Conservation (phyloP, 352 stramenopile species). For the Pythium pyrilobum region DNA sequence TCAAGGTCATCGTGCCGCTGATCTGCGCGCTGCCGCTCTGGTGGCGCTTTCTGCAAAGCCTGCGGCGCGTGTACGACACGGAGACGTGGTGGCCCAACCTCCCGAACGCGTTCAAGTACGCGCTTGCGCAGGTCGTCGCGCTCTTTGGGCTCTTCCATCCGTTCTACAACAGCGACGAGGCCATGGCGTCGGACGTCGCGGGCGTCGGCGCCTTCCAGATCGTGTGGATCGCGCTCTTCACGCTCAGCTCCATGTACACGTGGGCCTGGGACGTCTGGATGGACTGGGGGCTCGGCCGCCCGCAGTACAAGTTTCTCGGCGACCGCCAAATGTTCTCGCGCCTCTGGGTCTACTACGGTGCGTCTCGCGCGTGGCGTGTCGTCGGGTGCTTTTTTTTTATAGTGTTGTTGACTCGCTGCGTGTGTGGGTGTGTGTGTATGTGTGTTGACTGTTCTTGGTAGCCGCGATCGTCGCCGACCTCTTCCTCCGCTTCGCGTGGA, state of each 20-base stretch:
- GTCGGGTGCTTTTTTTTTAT: background rate
- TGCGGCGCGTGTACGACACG: slow-evolving; percentile 93
- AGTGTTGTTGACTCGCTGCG: background rate
- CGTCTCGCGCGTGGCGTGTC: background rate
- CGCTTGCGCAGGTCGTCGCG: slow-evolving; percentile 74
- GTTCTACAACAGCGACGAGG: slow-evolving; percentile 39
- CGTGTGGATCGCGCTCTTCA: slow-evolving; percentile 76
- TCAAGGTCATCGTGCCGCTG: slow-evolving; percentile 92
- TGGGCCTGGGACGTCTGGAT: slow-evolving; percentile 85
- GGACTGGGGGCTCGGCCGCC: slow-evolving; percentile 79
- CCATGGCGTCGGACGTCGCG: slow-evolving; percentile 12
- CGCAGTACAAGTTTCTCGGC: slow-evolving; percentile 72
- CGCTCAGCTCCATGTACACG: slow-evolving; percentile 71
- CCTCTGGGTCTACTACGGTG: slow-evolving; percentile 71
- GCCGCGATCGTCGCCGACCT: slow-evolving; percentile 71
- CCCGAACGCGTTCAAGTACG: slow-evolving; percentile 96
- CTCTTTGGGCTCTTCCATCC: slow-evolving; percentile 86
- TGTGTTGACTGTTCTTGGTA: slow-evolving; percentile 7
- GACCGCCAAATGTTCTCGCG: slow-evolving; percentile 84
- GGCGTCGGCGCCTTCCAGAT: slow-evolving; percentile 39
- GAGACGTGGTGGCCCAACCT: slow-evolving; percentile 94
- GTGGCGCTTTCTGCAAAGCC: slow-evolving; percentile 96
- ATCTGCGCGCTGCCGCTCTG: slow-evolving; percentile 94
- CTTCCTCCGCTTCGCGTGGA: slow-evolving; percentile 82
- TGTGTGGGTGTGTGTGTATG: no score